Percentiles rank a stretch among this genome's conserved stretches.
These are phyloP conservation scores for Salix koriyanagi DNA, from an alignment of 345 rosid genomes.

Conservation along the genomic window DNA sequence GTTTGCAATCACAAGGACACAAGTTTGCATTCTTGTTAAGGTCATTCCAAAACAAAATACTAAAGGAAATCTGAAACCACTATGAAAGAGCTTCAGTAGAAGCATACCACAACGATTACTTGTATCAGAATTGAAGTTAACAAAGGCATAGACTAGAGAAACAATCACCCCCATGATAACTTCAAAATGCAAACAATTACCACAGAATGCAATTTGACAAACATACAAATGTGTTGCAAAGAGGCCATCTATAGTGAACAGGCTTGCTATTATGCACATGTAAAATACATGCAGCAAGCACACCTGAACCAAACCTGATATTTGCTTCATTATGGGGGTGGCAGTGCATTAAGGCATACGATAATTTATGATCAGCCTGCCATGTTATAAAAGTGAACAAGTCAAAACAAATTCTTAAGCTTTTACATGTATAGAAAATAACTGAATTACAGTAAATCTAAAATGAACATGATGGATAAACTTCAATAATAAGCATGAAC, in stretches of 20 bases:
- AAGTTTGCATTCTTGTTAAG: neutral
- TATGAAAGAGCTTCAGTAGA: too few relatives aligned
- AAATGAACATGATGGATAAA: too few relatives aligned
- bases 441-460: neutral
- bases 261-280: constrained; percentile 1
- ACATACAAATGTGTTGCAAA: neutral
- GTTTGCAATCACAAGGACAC: neutral
- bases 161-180: too few relatives aligned
- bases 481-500: too few relatives aligned
- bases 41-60: neutral
- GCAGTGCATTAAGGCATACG: constrained; percentile 80
- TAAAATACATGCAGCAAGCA: constrained; percentile 21
- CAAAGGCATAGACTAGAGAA: too few relatives aligned
- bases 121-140: too few relatives aligned
- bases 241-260: constrained; percentile 3
- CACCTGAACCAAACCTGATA: constrained; percentile 57
- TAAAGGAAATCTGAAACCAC: too few relatives aligned
- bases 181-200: too few relatives aligned
- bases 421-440: neutral
- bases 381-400: constrained; percentile 11
- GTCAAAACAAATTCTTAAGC: neutral
- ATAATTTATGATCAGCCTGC: constrained; percentile 93
- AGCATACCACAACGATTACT: too few relatives aligned
- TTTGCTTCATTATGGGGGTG: constrained; percentile 61
- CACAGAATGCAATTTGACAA: too few relatives aligned